Conservation (phyloP, 345 rosid genomes). For the Aurinia saxatilis region DNA sequence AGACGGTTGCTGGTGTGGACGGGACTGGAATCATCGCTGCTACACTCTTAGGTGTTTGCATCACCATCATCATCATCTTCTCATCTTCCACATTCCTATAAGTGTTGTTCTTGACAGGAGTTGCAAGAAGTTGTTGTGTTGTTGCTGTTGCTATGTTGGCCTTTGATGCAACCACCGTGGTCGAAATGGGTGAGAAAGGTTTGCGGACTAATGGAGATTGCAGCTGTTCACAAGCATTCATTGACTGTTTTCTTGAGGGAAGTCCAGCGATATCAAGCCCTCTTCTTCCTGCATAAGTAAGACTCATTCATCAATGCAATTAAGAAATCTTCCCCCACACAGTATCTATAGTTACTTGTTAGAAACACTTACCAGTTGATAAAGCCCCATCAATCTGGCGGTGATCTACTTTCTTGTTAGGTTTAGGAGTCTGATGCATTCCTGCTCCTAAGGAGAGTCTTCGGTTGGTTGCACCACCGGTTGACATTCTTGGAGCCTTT, state of each 20-base stretch:
- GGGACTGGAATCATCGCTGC: conserved; percentile 42
- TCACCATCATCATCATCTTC: conserved; percentile 25
- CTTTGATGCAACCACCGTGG: conserved; percentile 43
- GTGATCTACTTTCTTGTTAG: conserved; percentile 50
- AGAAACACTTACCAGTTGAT: conserved; percentile 42
- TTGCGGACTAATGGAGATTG: conserved; percentile 68
- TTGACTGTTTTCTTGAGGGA: conserved; percentile 51
- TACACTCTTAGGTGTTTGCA: conserved; percentile 43
- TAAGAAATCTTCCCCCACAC: background rate
- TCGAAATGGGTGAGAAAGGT: conserved; percentile 81
- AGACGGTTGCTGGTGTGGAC: conserved; percentile 57
- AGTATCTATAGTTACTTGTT: too few species aligned
- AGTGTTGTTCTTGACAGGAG: conserved; percentile 46
- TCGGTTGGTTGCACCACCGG: conserved; percentile 62
- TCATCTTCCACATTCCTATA: conserved; percentile 40
- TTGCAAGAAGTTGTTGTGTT: conserved; percentile 25
- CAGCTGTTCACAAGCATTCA: conserved; percentile 39
- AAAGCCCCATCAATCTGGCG: conserved; percentile 43
- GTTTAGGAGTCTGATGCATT: conserved; percentile 62
- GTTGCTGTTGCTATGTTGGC: conserved; percentile 30
- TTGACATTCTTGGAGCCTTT: conserved; percentile 70
- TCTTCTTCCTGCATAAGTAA: conserved; percentile 43
- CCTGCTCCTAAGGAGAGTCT: conserved; percentile 75
- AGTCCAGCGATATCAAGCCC: conserved; percentile 66
- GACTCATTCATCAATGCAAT: background rate